Percentiles rank a stretch among this genome's conserved stretches.
Evolutionary conservation across 345 rosid species (phyloP).

Genomic region (Cardiospermum halicacabum): DNA sequence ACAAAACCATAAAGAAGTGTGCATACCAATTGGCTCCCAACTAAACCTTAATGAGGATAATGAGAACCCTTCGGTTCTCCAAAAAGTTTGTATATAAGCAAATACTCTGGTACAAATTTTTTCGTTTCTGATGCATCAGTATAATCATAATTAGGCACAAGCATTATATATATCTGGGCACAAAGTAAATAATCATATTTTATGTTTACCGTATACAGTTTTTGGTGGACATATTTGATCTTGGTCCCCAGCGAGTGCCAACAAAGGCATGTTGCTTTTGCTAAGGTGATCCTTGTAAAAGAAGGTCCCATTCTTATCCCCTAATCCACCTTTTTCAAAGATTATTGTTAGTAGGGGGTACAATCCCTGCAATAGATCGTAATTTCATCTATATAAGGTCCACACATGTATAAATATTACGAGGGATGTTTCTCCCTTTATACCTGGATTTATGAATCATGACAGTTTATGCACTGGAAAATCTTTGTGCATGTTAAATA

Average conservation of each 20-base stretch:
- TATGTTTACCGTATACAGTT: constrained; percentile 65
- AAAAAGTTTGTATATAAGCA: constrained; percentile 57
- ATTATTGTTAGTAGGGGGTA: constrained; percentile 66
- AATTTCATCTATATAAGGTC: constrained; percentile 1
- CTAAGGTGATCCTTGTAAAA: constrained; percentile 61
- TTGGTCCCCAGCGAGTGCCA: constrained; percentile 81
- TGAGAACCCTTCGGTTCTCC: constrained; percentile 79
- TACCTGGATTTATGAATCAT: neutral
- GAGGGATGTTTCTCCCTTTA: too few relatives aligned
- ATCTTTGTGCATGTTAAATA: neutral
- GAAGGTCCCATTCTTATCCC: constrained; percentile 54
- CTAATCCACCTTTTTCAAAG: constrained; percentile 54
- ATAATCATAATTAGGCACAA: constrained; percentile 5
- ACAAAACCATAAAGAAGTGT: constrained; percentile 2
- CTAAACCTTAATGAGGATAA: constrained; percentile 78
- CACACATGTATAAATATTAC: too few relatives aligned
- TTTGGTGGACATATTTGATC: constrained; percentile 79
- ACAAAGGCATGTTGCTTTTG: constrained; percentile 65
- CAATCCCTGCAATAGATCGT: constrained; percentile 43
- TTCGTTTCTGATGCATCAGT: constrained; percentile 59
- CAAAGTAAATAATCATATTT: neutral
- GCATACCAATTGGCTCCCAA: constrained; percentile 62
- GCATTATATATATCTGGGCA: too few relatives aligned
- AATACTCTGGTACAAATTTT: constrained; percentile 53
- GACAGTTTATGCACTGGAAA: neutral